Evolutionary conservation across 345 rosid species (phyloP).

Genomic region (Brassica cretica): DNA sequence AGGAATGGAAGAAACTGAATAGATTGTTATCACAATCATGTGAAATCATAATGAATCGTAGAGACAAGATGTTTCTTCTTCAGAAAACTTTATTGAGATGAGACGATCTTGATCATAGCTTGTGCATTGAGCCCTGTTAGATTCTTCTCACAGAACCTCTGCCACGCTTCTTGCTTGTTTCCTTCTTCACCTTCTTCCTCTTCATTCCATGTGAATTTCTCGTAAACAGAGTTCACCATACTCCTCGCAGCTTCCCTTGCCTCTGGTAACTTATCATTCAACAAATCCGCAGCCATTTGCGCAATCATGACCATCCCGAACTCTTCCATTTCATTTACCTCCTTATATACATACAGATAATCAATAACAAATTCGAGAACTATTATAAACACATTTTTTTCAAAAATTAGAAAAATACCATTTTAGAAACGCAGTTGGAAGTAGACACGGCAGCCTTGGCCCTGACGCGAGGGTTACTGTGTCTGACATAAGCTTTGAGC

Average conservation of each 20-base stretch:
- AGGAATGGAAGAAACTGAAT: not conserved
- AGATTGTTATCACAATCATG: slow-evolving; percentile 5
- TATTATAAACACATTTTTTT: not conserved
- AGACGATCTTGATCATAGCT: slow-evolving; percentile 59
- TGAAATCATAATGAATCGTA: not conserved
- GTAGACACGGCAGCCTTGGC: slow-evolving; percentile 75
- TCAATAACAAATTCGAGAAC: not conserved
- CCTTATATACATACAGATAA: slow-evolving; percentile 32
- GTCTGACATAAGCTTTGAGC: slow-evolving; percentile 56
- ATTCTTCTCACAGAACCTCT: slow-evolving; percentile 67
- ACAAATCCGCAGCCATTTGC: slow-evolving; percentile 52
- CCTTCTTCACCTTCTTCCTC: slow-evolving; percentile 57
- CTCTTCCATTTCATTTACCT: slow-evolving; percentile 56
- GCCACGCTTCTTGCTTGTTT: slow-evolving; percentile 68
- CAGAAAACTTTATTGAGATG: slow-evolving; percentile 32
- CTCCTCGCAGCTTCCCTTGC: slow-evolving; percentile 89
- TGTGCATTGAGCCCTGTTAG: slow-evolving; percentile 61
- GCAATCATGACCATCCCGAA: slow-evolving; percentile 54
- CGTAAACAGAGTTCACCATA: slow-evolving; percentile 45
- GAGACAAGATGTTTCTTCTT: not conserved
- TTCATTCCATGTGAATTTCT: slow-evolving; percentile 47
- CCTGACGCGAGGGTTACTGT: slow-evolving; percentile 66
- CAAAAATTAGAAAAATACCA: slow-evolving; percentile 44
- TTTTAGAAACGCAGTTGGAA: slow-evolving; percentile 58
- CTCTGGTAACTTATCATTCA: slow-evolving; percentile 83